Percentiles rank a stretch among this genome's conserved stretches.
phyloP scores from a whole-genome alignment of 2,329 filamentous ascomycete genomes.

The Diaporthe helianthi region DNA sequence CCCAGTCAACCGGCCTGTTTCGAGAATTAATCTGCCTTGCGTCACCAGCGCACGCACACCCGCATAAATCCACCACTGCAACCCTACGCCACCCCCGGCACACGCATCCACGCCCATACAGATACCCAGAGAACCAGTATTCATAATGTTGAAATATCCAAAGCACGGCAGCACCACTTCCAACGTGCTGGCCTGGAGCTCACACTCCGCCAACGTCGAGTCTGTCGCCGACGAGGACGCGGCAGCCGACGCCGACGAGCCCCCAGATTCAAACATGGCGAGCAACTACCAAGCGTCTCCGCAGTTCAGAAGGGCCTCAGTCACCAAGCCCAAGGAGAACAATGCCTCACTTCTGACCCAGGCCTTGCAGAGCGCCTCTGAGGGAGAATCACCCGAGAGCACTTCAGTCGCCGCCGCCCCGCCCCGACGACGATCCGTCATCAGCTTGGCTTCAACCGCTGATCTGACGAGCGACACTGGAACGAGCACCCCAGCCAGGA shows the following conservation, averaged over 20 bases:
- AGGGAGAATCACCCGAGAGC: constrained; percentile 56
- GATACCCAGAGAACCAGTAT: constrained; percentile 11
- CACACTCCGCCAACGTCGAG: constrained; percentile 52
- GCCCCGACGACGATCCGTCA: constrained; percentile 68
- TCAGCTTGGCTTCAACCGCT: constrained; percentile 82
- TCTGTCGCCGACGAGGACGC: constrained; percentile 65
- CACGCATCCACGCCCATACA: constrained; percentile 13
- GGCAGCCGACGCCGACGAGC: constrained; percentile 83
- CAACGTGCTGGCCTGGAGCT: constrained; percentile 54
- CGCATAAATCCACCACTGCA: constrained; percentile 27
- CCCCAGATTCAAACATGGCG: constrained; percentile 67
- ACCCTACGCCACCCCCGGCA: constrained; percentile 21
- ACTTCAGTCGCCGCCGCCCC: constrained; percentile 46
- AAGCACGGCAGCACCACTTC: constrained; percentile 48
- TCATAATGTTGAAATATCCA: constrained; percentile 42
- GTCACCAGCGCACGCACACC: constrained; percentile 22
- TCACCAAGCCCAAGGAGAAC: constrained; percentile 57
- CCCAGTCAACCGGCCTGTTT: constrained; percentile 27
- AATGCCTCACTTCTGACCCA: constrained; percentile 87
- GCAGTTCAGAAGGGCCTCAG: constrained; percentile 56
- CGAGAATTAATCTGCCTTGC: constrained; percentile 13
- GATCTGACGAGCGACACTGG: constrained; percentile 96
- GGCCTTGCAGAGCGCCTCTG: constrained; percentile 74
- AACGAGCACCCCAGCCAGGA: constrained; percentile 86
- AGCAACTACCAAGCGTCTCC: constrained; percentile 35